Evolutionary conservation across 2,329 filamentous ascomycete genomes (phyloP), one percentile per base, ranked within the genome.

Genomic region (Colletotrichum echinochloae): DNA sequence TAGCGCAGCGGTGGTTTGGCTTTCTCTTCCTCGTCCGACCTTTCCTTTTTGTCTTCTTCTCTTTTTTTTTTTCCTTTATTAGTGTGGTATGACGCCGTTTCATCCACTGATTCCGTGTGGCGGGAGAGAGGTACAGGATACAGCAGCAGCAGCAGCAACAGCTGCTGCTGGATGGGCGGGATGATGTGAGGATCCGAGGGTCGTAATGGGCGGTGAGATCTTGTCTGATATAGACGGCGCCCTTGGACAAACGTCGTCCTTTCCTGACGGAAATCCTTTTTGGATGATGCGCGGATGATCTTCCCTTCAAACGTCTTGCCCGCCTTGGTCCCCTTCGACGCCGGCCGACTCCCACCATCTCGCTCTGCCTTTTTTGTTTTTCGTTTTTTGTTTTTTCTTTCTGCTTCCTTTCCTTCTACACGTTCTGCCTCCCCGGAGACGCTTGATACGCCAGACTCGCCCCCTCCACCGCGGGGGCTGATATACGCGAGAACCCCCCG

Each of bases 211-310:
- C 6, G 23, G 26, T 2, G 30, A 30, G 49, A 56, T 41, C 44
- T 35, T 67, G 37, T 67, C 57, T 62, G 67, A 70, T 70, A 67
- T 70, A 70, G 67, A 33, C 30, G 33, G 7, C n/a, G 56, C 5
- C 23, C 46, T 52, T 52, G 60, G 35, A 37, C 3, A 28, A 35
- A 9, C 23, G 35, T 65, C 49, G 33, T 70, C 49, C 39, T 55
- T 44, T 41, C 44, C 6, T 30, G 14, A 6, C 33, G 39, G n/a
- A 14, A 1, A 23, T 26, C 33, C 20, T 9, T 23, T 12, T 67
- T 63, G 67, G 67, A 67, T 44, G 64, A 59, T 67, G 64, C 52
- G 64, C 52, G 64, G 57, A 37, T 59, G 57, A 62, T 35, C 52
- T n/a, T n/a, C 35, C 35, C 16, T 46, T 23, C 20, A 6, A 46